Conservation (phyloP, 75 land plant genomes). For the Selaginella tamariscina region DNA sequence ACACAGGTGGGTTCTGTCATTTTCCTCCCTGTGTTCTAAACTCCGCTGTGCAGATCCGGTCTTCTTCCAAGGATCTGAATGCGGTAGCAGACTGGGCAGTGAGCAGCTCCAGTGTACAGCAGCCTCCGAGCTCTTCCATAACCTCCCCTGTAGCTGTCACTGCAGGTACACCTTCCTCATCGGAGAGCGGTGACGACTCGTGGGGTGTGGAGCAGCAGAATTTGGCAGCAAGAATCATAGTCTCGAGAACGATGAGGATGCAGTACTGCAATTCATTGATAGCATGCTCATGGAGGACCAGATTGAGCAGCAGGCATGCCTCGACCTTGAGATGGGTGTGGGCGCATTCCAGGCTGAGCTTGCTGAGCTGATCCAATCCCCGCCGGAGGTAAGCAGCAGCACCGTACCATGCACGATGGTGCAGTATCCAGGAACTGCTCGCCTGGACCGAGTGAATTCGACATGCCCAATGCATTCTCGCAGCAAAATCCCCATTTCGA, state of each 20-base stretch:
- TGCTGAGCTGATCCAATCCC: not conserved
- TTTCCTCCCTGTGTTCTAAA: too few species aligned
- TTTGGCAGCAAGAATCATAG: too few species aligned
- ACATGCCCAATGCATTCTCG: too few species aligned
- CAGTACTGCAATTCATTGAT: not conserved
- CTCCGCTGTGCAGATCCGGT: too few species aligned
- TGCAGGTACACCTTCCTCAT: not conserved
- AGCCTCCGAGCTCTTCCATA: not conserved
- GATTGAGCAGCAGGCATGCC: not conserved
- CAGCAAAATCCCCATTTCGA: too few species aligned
- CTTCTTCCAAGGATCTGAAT: too few species aligned
- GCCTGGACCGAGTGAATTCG: too few species aligned
- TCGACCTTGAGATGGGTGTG: not conserved
- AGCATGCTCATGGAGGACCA: conserved; percentile 1
- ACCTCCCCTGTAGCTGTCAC: not conserved
- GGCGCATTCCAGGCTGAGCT: not conserved
- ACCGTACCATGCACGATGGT: too few species aligned
- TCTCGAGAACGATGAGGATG: not conserved
- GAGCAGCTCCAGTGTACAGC: too few species aligned
- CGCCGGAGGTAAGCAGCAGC: conserved; percentile 1
- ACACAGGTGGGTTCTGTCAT: not conserved
- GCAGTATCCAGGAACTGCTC: too few species aligned
- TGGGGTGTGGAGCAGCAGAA: not conserved
- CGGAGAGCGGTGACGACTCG: not conserved
- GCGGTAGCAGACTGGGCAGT: too few species aligned